Evolutionary conservation across 2,329 filamentous ascomycete genomes (phyloP).

Genomic region (Penicillium frequentans): DNA sequence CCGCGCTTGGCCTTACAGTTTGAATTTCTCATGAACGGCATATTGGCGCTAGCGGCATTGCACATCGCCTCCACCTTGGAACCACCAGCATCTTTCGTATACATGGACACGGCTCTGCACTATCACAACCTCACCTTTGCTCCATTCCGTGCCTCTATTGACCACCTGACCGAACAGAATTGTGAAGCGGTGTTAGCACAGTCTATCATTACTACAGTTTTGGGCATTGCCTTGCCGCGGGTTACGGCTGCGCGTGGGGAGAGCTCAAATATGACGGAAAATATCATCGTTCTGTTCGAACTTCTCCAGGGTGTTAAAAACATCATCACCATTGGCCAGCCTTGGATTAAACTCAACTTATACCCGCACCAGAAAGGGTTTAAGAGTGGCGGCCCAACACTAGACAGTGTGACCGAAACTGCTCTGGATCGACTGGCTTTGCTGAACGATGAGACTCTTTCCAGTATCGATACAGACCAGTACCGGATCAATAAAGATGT

Average conservation of each 20-base stretch:
- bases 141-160: conserved; percentile 35
- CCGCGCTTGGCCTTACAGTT: conserved; percentile 42
- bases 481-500: conserved; percentile 32
- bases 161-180: conserved; percentile 35
- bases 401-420: conserved; percentile 27
- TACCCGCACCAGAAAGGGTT: conserved; percentile 48
- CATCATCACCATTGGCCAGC: conserved; percentile 31
- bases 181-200: conserved; percentile 41
- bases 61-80: conserved; percentile 39
- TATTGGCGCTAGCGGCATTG: conserved; percentile 42
- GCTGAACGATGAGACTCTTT: conserved; percentile 30
- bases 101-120: conserved; percentile 38
- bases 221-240: conserved; percentile 37
- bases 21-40: conserved; percentile 44
- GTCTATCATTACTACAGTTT: conserved; percentile 37
- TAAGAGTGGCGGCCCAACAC: conserved; percentile 40
- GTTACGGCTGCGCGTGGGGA: conserved; percentile 31
- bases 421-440: conserved; percentile 29
- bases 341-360: conserved; percentile 52
- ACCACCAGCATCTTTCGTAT: conserved; percentile 30
- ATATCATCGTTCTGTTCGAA: conserved; percentile 37
- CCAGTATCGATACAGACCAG: conserved; percentile 25
- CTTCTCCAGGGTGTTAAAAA: conserved; percentile 37
- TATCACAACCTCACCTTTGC: conserved; percentile 37
- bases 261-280: conserved; percentile 34